phyloP scores from a whole-genome alignment of 208 protist species.

The Leishmania martiniquensis region DNA sequence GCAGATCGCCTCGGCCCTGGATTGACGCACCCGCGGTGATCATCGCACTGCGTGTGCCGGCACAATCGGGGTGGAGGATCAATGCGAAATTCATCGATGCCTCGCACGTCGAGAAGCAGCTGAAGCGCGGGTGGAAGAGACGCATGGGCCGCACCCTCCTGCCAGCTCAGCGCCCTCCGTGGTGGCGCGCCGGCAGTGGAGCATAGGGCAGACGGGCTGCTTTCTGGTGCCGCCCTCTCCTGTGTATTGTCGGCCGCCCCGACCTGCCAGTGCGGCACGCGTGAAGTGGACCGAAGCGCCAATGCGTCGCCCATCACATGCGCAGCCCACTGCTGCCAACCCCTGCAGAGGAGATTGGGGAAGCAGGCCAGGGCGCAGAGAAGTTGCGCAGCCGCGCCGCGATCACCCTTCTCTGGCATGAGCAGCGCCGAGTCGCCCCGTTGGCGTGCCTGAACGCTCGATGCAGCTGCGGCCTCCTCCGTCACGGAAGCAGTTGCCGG shows the following conservation, averaged over 20 bases:
- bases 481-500: too few relatives aligned
- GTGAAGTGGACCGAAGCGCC: not conserved
- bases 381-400: not conserved
- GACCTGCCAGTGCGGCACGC: not conserved
- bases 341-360: not conserved
- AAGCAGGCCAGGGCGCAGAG: not conserved
- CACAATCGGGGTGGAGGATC: not conserved
- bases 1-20: not conserved
- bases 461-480: not conserved
- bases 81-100: conserved; percentile 30
- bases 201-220: too few relatives aligned
- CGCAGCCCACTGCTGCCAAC: not conserved
- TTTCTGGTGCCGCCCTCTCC: not conserved
- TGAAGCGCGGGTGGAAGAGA: not conserved
- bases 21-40: not conserved
- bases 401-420: not conserved
- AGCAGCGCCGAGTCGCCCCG: not conserved
- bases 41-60: not conserved
- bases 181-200: not conserved
- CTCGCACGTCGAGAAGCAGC: conserved; percentile 6
- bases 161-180: not conserved
- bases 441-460: not conserved
- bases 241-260: not conserved
- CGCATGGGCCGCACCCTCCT: not conserved
- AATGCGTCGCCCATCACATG: conserved; percentile 8